Base-by-base conservation (phyloP, 257 asterid species). In the Schizonepeta tenuifolia region DNA sequence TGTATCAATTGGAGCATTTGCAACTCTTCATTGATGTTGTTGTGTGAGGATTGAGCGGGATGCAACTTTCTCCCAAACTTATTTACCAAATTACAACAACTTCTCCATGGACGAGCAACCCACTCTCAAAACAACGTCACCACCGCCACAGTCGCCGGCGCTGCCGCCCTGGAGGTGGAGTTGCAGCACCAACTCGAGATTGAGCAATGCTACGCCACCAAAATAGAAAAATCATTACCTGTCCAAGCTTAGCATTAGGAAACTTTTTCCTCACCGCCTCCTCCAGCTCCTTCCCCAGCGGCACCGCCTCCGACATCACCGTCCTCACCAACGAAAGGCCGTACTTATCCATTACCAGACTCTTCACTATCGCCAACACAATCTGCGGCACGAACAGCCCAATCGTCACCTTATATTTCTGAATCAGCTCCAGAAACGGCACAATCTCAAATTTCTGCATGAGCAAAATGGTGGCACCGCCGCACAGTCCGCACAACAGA, bases 301-400 rank as follows among this genome's bases (percentile, higher is more conserved):
- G 99, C n/a, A 97, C 99, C 40, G 97, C 99, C 60, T 97, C 99
- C 0, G 99, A 94, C 95, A 91, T 83, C 26, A 94, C 97, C 57
- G 88, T 86, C 81, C 94, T 78, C 2, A 91, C 79, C 0, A 97
- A 85, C 0, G 97, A 89, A n/a, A 94, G 89, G 85, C 91, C 97
- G 12, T 88, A 91, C 9, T 89, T 81, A 38, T 75, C 90, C 67
- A 88, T 93, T 15, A 83, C 57, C 8, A 95, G 93, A 53, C 95
- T 91, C 80, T 91, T 94, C 2, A 80, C 96, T 4, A 94, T 91
- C 0, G 88, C 86, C 75, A 94, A 44, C 6, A 94, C 95, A 1
- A 91, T 91, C 6, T 97, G 99, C 36, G 97, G 99, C 49, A 91
- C 97, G 73, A 94, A 89, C 49, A 97, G 96, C 38, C 97, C 96